phyloP scores from a whole-genome alignment of 331 rosid species.

The Saraca asoca region DNA sequence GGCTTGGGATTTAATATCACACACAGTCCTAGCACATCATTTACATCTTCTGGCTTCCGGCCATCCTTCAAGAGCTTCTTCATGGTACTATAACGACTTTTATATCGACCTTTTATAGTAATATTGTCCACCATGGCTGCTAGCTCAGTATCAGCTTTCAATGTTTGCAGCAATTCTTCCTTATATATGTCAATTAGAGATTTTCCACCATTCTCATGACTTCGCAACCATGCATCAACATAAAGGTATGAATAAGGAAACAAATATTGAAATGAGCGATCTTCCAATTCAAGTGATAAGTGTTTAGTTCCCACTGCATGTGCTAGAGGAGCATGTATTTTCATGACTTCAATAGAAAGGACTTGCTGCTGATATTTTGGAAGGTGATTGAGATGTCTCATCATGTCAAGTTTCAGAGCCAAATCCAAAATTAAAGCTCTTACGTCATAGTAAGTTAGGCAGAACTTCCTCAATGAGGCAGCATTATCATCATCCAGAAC shows the following conservation, averaged over 20 bases:
- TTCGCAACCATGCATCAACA: slow-evolving; percentile 72
- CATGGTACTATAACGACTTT: slow-evolving; percentile 92
- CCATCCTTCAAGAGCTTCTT: slow-evolving; percentile 92
- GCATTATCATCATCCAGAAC: slow-evolving; percentile 73
- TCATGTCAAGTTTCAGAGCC: slow-evolving; percentile 70
- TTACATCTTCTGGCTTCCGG: slow-evolving; percentile 73
- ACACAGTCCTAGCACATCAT: slow-evolving; percentile 82
- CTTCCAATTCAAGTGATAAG: slow-evolving; percentile 79
- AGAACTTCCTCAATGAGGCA: slow-evolving; percentile 76
- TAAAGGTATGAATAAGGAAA: slow-evolving; percentile 82
- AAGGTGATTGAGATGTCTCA: slow-evolving; percentile 73
- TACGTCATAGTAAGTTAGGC: slow-evolving; percentile 75
- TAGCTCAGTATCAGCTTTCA: slow-evolving; percentile 59
- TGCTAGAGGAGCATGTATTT: slow-evolving; percentile 87
- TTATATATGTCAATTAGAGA: slow-evolving; percentile 63
- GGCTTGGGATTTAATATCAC: slow-evolving; percentile 66
- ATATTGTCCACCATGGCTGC: slow-evolving; percentile 58
- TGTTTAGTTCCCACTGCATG: slow-evolving; percentile 77
- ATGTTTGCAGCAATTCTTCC: slow-evolving; percentile 51
- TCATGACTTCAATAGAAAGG: slow-evolving; percentile 70
- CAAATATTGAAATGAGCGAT: slow-evolving; percentile 73
- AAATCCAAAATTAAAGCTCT: slow-evolving; percentile 78
- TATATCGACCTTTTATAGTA: slow-evolving; percentile 70
- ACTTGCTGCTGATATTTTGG: slow-evolving; percentile 83
- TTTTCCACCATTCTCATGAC: slow-evolving; percentile 58